phyloP scores from a whole-genome alignment of 1,284 basidiomycete genomes.

The Ceratobasidium theobromae region DNA sequence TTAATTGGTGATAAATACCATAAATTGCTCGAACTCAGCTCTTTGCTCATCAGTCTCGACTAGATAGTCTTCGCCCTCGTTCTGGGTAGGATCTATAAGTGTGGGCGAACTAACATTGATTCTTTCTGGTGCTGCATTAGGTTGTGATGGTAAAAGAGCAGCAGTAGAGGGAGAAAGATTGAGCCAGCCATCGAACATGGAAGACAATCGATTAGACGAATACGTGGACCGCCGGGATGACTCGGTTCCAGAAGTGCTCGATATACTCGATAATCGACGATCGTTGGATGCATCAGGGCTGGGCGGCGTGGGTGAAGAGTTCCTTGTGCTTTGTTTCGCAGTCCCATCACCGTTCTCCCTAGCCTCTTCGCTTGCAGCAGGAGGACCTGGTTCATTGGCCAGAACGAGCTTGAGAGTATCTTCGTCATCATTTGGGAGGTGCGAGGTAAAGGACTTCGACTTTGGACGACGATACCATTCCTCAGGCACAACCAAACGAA shows the following conservation, averaged over 20 bases:
- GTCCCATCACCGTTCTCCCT: conserved; percentile 59
- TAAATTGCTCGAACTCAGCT: conserved; percentile 58
- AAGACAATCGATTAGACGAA: conserved; percentile 61
- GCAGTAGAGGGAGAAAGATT: conserved; percentile 44
- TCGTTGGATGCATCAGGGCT: conserved; percentile 2
- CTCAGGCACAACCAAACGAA: conserved; percentile 70
- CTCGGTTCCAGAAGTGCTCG: conserved; percentile 37
- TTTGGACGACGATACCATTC: conserved; percentile 75
- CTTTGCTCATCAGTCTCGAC: conserved; percentile 47
- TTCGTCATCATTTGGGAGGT: conserved; percentile 53
- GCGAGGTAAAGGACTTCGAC: conserved; percentile 52
- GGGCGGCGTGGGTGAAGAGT: not conserved
- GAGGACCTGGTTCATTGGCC: conserved; percentile 44
- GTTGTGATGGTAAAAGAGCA: conserved; percentile 35
- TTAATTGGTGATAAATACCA: conserved; percentile 51
- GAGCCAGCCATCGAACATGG: conserved; percentile 64
- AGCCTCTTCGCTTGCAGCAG: conserved; percentile 49
- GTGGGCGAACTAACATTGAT: conserved; percentile 32
- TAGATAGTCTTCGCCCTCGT: conserved; percentile 44
- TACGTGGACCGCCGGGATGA: conserved; percentile 51
- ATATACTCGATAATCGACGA: not conserved
- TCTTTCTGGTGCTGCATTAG: conserved; percentile 12
- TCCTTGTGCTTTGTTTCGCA: conserved; percentile 52
- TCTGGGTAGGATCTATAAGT: conserved; percentile 5
- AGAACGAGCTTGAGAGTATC: conserved; percentile 50